Base-by-base conservation (phyloP, 2,329 filamentous ascomycete species). In the Pezicula rhizophila region DNA sequence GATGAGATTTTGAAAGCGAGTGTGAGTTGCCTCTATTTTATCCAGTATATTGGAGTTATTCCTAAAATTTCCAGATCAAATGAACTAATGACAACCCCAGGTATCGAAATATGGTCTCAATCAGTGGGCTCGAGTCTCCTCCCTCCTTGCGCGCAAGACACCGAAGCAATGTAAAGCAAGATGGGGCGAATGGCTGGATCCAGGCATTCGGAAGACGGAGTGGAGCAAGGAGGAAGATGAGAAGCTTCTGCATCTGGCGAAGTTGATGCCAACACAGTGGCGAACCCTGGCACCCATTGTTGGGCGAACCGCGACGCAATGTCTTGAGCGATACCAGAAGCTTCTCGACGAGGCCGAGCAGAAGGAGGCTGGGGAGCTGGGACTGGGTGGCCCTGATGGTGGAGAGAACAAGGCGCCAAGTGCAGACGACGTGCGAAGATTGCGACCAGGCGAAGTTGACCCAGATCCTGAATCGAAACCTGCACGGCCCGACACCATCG, bases 171-270 rank as follows among this genome's bases (percentile, higher is more conserved):
- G 93, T 82, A 99, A 99, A 74, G 92, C 93, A 52, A 80, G 93
- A 73, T 99, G 93, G 93, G 84, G 85, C 66, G 92, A 99, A 78
- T 99, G 93, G 92, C 80, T 99, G 58, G 93, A 99, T 65, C 93
- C 93, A 17, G 89, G 88, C 66, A 97, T 99, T 74, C 88, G 92
- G 64, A 99, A 99, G 76, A 93, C 95, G 60, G 93, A 99, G 73
- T 99, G 93, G 92, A 96, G 89, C 66, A 88, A 93, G 64, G 93
- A 99, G 70, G 93, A 99, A 68, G 93, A 99, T 68, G 93, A 99
- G 75, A 96, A 95, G 73, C 78, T 99, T 52, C 72, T 99, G 61
- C 93, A 97, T 64, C 78, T 99, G 63, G 93, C 93, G 53, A 99
- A 97, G 78, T 77, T 99, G 71, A 96, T 99, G 85, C 93, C 93